Evolutionary conservation across 108 stramenopile species (phyloP), one percentile per base, ranked within the genome.

Genomic region (Skeletonema grethae): DNA sequence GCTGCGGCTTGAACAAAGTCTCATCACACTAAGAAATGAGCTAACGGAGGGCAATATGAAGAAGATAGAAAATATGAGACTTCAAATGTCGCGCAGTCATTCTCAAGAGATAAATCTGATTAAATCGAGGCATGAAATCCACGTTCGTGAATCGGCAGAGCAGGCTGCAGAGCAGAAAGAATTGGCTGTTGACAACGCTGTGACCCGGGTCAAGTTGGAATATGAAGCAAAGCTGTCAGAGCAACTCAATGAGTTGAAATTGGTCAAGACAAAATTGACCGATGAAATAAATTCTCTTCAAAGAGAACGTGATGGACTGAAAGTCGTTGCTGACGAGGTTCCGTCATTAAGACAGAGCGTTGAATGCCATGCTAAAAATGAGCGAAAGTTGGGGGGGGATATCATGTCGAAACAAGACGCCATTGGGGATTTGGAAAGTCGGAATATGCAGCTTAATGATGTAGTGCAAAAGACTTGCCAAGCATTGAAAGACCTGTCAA

Each of bases 101-200:
- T 48, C 67, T 11, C 46, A 73, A 11, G 79, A 80, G 64, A 63
- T 80, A 20, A 38, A 65, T 29, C 48, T 64, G 32, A 39, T 80
- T 4, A 73, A 74, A 61, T 65, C 79, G 35, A 67, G 68, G 25
- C 69, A 80, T 35, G 69, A 80, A 58, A 60, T 70, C 5, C 41
- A 55, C 39, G 31, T 74, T 41, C 34, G 63, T 11, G 45, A 56
- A 12, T 12, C 62, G 29, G 69, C 70, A 69, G 32, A 34, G 24
- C 46, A 65, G 20, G 69, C 73, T 13, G 11, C 18, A 35, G 73
- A 80, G 39, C 68, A 74, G 22, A 64, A 61, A 41, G 59, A 80
- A 22, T 24, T 65, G 6, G 67, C 72, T n/a, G 63, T 74, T 13
- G 73, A 80, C 32, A 70, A 45, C 39, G 73, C 79, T 20, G 45